These are phyloP conservation scores for Eucalyptus curtisii DNA, from an alignment of 345 rosid genomes.

Conservation along the genomic window DNA sequence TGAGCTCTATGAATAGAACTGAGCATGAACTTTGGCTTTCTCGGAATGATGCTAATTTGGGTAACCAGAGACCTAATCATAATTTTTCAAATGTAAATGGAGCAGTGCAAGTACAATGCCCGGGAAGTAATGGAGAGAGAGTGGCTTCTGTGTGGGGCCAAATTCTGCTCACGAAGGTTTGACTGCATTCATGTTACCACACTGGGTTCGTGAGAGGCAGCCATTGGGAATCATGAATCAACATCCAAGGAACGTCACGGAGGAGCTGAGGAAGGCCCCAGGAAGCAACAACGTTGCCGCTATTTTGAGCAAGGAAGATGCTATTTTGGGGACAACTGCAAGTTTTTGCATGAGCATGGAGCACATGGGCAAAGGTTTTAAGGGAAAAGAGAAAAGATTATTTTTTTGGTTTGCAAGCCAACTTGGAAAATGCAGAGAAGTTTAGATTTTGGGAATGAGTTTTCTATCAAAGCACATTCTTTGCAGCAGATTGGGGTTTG, in stretches of 20 bases:
- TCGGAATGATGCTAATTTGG: background rate
- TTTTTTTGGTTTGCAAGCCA: background rate
- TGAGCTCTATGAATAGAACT: background rate
- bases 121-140: background rate
- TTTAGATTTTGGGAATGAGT: too few relatives aligned
- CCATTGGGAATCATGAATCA: slow-evolving; percentile 5
- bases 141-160: background rate
- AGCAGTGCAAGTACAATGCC: background rate
- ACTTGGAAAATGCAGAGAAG: background rate
- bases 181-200: background rate
- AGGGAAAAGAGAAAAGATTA: background rate
- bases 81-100: background rate
- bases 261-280: background rate
- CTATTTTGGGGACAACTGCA: slow-evolving; percentile 31
- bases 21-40: background rate
- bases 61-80: background rate
- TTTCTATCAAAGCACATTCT: too few relatives aligned
- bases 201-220: background rate
- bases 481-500: too few relatives aligned
- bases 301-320: slow-evolving; percentile 30
- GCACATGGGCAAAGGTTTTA: background rate
- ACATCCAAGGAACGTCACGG: background rate
- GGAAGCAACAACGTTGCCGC: slow-evolving; percentile 11
- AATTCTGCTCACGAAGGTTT: background rate
- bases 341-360: slow-evolving; percentile 20